These are phyloP conservation scores for Fusarium kyushuense DNA, from an alignment of 2,329 filamentous ascomycete genomes.

Conservation along the genomic window DNA sequence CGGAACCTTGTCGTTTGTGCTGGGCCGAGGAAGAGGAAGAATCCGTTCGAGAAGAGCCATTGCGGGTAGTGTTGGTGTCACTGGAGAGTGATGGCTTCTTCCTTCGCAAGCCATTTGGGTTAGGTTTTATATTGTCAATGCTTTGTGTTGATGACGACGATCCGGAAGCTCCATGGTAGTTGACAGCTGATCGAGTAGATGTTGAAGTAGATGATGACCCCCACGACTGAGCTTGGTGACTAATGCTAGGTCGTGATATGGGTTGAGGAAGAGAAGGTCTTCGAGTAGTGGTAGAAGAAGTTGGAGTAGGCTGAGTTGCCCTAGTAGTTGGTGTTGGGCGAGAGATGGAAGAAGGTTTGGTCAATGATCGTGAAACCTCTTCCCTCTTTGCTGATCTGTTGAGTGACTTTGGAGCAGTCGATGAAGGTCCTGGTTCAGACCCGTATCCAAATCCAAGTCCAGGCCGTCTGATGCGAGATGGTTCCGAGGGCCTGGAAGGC, in stretches of 20 bases:
- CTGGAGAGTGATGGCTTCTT: slow-evolving; percentile 63
- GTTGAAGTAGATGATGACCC: slow-evolving; percentile 53
- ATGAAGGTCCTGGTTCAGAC: slow-evolving; percentile 37
- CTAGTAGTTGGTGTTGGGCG: slow-evolving; percentile 38
- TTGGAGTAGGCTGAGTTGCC: slow-evolving; percentile 36
- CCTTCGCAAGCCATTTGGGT: slow-evolving; percentile 61
- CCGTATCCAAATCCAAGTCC: slow-evolving; percentile 27
- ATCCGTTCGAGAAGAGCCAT: slow-evolving; percentile 55
- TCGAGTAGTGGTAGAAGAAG: slow-evolving; percentile 35
- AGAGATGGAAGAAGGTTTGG: slow-evolving; percentile 34
- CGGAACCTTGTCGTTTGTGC: slow-evolving; percentile 53
- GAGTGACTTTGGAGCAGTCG: slow-evolving; percentile 42
- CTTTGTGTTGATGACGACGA: slow-evolving; percentile 53
- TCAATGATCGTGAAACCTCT: slow-evolving; percentile 33
- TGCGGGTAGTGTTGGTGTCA: slow-evolving; percentile 51
- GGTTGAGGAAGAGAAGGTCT: slow-evolving; percentile 46
- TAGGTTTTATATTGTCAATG: slow-evolving; percentile 51
- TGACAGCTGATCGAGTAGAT: slow-evolving; percentile 50
- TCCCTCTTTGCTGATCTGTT: slow-evolving; percentile 42
- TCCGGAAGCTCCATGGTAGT: slow-evolving; percentile 50
- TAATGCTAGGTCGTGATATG: slow-evolving; percentile 45
- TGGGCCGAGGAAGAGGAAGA: slow-evolving; percentile 61
- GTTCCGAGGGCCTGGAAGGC: slow-evolving; percentile 56
- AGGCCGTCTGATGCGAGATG: slow-evolving; percentile 48
- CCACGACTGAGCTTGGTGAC: slow-evolving; percentile 60